Base-by-base conservation (phyloP, 2,329 filamentous ascomycete genomes). In the Arthrinium phaeospermum region DNA sequence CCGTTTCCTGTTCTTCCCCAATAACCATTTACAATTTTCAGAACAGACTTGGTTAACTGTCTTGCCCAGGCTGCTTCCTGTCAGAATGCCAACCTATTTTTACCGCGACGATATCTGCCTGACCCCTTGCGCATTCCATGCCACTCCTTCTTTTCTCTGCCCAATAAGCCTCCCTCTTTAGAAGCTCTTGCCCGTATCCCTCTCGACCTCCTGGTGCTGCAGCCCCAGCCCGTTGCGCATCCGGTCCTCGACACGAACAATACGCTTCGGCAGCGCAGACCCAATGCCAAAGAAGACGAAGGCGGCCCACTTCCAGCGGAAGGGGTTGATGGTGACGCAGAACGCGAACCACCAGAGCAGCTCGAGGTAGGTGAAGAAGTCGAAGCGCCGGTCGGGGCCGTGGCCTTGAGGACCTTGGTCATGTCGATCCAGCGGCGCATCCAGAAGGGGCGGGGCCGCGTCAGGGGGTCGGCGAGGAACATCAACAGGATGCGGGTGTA, bases 381-480 rank as follows among this genome's bases (percentile, higher is more conserved):
- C 94, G 77, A 97, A 96, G 94, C 93, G 0, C 89, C 91, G 0
- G 90, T 93, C 0, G 94, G 94, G 2, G 92, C 90, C 14, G 87
- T 86, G 2, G 82, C 81, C 82, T 97, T 97, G 73, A 97, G 84
- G 4, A 90, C 81, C 44, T 90, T 87, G 0, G 94, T 97, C 87
- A 96, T 93, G 79, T 95, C 93, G 77, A 97, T 95, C 94, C 94
- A 97, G 34, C 90, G 87, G 82, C 93, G 88, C 93, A 96, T 97
- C 90, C 92, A 92, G 75, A 88, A 90, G 6, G 91, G 86, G 3
- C 87, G 88, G 0, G 94, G 94, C 0, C 93, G 88, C 0, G 93
- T 91, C 30, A 96, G 83, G 0, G 94, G 94, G 77, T 97, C 94
- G 19, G 92, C 87, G 71, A 97, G 86, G 80, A 96, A 96, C 93